These are phyloP conservation scores for Jamesozyma piceae DNA, from an alignment of 805 yeast species.

Conservation along the genomic window DNA sequence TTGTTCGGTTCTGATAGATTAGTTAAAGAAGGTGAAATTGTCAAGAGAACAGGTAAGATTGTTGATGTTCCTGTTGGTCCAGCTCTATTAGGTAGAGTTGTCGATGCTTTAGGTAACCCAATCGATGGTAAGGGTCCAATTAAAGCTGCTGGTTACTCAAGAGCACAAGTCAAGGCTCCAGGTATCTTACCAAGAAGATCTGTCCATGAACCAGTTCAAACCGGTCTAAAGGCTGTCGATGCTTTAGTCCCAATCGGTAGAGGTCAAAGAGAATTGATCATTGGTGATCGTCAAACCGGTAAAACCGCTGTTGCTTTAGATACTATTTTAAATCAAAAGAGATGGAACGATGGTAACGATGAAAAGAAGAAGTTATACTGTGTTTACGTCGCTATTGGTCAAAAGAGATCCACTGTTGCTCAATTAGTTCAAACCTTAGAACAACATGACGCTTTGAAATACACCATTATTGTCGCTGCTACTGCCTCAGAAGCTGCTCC, in stretches of 20 bases:
- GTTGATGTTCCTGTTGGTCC: slow-evolving; percentile 99
- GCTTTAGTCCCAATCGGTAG: slow-evolving; percentile 99
- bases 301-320: slow-evolving; percentile 98
- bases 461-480: slow-evolving; percentile 97
- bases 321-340: slow-evolving; percentile 97
- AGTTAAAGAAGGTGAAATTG: slow-evolving; percentile 99
- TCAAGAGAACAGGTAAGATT: slow-evolving; percentile 98
- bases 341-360: slow-evolving; percentile 92
- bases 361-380: slow-evolving; percentile 98
- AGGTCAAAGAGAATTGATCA: slow-evolving; percentile 99
- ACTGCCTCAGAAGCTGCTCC: slow-evolving; percentile 99
- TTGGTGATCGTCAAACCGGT: slow-evolving; percentile 99
- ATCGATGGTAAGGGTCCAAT: slow-evolving; percentile 99
- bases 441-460: slow-evolving; percentile 95
- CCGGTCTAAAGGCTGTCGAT: slow-evolving; percentile 98
- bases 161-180: slow-evolving; percentile 99
- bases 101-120: slow-evolving; percentile 98
- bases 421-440: slow-evolving; percentile 98
- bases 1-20: slow-evolving; percentile 98
- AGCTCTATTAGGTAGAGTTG: slow-evolving; percentile 96
- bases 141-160: slow-evolving; percentile 69
- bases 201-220: slow-evolving; percentile 98
- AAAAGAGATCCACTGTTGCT: slow-evolving; percentile 99
- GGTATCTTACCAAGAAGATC: slow-evolving; percentile 99
- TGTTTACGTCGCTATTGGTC: slow-evolving; percentile 99